Conservation (phyloP, 495 filamentous ascomycete genomes). For the Aspergillus ellipticus region DNA sequence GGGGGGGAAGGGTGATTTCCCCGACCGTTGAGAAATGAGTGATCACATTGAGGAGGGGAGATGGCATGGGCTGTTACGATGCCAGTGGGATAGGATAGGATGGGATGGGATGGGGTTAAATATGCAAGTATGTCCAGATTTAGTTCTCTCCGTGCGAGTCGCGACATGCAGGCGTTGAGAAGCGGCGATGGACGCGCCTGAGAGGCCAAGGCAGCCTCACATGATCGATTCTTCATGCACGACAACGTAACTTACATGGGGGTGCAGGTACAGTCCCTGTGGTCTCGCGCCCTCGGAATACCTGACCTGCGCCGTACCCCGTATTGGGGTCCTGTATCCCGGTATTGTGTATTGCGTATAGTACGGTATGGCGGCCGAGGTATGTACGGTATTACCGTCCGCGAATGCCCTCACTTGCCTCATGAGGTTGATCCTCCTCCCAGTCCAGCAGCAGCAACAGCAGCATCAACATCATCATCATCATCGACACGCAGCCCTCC, state of each 20-base stretch:
- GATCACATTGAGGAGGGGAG: not conserved
- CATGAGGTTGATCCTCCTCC: too few relatives aligned
- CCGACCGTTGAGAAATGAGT: slow-evolving; percentile 2
- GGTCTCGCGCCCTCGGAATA: not conserved
- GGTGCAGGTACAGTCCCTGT: slow-evolving; percentile 4
- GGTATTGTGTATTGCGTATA: too few relatives aligned
- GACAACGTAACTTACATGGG: slow-evolving; percentile 20
- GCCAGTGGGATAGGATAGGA: slow-evolving; percentile 1
- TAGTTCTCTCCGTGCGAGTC: not conserved
- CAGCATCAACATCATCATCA: too few relatives aligned
- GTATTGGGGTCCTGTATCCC: not conserved
- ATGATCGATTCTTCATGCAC: slow-evolving; percentile 44
- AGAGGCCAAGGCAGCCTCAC: slow-evolving; percentile 22
- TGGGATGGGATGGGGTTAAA: not conserved
- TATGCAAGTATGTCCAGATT: not conserved
- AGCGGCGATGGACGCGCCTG: not conserved
- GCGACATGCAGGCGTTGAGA: not conserved
- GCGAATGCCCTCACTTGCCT: not conserved
- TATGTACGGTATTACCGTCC: not conserved
- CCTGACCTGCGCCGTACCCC: too few relatives aligned
- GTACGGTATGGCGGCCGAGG: not conserved
- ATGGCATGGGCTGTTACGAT: not conserved
- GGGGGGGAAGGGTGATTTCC: too few relatives aligned
- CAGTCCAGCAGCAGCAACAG: too few relatives aligned
- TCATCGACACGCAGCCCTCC: too few relatives aligned